Percentiles rank a stretch among this genome's conserved stretches.
These are phyloP conservation scores for Picea glauca DNA, from an alignment of 75 land plant genomes.

Conservation along the genomic window DNA sequence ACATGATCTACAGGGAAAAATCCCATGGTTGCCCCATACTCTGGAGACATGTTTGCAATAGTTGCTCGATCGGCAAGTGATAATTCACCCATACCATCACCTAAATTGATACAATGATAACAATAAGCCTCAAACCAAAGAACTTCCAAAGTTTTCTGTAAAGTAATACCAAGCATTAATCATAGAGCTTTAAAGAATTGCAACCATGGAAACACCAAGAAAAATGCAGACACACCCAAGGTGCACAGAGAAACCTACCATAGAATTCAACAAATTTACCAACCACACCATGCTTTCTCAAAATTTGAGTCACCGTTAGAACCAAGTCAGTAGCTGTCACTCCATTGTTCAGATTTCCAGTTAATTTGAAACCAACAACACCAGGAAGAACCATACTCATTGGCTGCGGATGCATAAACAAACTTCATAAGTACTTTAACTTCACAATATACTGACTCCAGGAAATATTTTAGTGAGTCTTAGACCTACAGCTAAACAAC, in stretches of 20 bases:
- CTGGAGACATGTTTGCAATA: constrained; percentile 96
- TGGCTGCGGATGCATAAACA: constrained; percentile 45
- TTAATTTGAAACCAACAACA: constrained; percentile 86
- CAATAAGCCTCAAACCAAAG: not conserved
- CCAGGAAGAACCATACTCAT: constrained; percentile 98
- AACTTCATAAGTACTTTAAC: not conserved
- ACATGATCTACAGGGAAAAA: constrained; percentile 93
- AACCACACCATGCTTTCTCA: constrained; percentile 94
- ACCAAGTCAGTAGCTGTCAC: constrained; percentile 94
- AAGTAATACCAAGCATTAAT: not conserved
- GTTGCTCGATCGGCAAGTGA: constrained; percentile 93
- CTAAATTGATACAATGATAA: constrained; percentile 27
- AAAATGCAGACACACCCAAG: not conserved
- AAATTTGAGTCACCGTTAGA: constrained; percentile 83
- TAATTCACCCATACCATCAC: constrained; percentile 68
- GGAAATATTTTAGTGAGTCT: not conserved
- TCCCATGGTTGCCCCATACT: constrained; percentile 97
- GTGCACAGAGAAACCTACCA: constrained; percentile 56
- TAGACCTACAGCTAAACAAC: not conserved
- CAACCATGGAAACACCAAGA: not conserved
- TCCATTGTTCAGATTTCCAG: constrained; percentile 68
- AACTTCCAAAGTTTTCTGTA: not conserved
- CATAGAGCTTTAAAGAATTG: not conserved
- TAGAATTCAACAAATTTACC: constrained; percentile 94
- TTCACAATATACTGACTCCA: not conserved